Conservation (phyloP, 2,329 filamentous ascomycete genomes). For the Amphichorda felina region DNA sequence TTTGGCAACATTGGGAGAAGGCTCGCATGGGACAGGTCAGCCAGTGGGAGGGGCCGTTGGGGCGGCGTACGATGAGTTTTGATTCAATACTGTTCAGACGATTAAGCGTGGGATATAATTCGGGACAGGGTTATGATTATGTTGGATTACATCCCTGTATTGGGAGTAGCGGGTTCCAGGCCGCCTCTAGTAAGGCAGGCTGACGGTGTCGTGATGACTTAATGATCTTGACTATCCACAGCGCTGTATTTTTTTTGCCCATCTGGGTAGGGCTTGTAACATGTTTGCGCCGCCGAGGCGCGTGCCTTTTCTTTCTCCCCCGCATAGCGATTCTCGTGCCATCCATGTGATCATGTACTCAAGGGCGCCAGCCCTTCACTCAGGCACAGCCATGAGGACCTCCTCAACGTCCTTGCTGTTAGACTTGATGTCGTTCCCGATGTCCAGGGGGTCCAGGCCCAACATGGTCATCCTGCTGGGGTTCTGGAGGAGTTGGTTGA, state of each 20-base stretch:
- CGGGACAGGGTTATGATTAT: too few relatives aligned
- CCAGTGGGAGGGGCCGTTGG: constrained; percentile 31
- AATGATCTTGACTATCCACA: background rate
- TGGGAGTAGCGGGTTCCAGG: too few relatives aligned
- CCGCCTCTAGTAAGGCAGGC: background rate
- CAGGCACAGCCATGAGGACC: constrained; percentile 2
- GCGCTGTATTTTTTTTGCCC: background rate
- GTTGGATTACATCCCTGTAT: too few relatives aligned
- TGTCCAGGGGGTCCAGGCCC: constrained; percentile 16
- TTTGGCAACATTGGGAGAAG: constrained; percentile 91
- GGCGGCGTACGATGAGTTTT: constrained; percentile 23
- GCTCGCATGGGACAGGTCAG: constrained; percentile 45
- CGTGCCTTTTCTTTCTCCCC: too few relatives aligned
- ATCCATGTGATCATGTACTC: too few relatives aligned
- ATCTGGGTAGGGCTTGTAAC: background rate
- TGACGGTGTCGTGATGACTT: background rate
- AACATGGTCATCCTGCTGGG: constrained; percentile 18
- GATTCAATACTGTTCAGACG: background rate
- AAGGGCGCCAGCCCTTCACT: too few relatives aligned
- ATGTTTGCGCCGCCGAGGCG: too few relatives aligned
- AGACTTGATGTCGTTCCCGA: constrained; percentile 13
- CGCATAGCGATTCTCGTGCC: too few relatives aligned
- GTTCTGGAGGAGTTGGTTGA: constrained; percentile 18
- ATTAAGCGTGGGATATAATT: background rate
- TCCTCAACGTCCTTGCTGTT: constrained; percentile 14